Base-by-base conservation (phyloP, 2,329 filamentous ascomycete species). In the Myotisia sp. region DNA sequence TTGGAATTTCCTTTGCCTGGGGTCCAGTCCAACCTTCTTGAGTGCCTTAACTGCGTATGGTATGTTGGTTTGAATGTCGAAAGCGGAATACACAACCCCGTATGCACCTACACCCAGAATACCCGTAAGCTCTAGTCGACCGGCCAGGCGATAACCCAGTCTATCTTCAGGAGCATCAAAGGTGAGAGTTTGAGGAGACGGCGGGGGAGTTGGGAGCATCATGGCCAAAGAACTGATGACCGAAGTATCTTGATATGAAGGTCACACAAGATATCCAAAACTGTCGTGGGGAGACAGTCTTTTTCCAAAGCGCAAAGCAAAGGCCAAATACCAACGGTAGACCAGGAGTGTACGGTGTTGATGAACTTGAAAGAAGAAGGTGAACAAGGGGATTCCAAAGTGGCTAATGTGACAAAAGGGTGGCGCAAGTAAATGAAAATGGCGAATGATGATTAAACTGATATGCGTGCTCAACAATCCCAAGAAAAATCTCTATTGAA, bases 41-140 rank as follows among this genome's bases (percentile, higher is more conserved):
- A 98, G 71, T 41, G 86, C 87, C 69, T 98, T 98, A 53, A 98
- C 87, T 44, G 90, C 90, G 67, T 92, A 98, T 44, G 74, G 76
- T 38, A 76, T 71, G 54, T 79, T 73, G 46, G 76, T 87, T 55
- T 78, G 77, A 54, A 87, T 73, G 62, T 90, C 86, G 60, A 81
- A 67, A 50, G 86, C 86, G 44, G 77, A 75, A 64, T 95, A 95
- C 17, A 98, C 90, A 26, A 94, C 86, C 44, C 90, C 90, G 60
- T 98, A 98, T 38, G 90, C 90, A 47, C 90, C 90, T 33, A 87
- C 82, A 44, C 90, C 90, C 42, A 95, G 71, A 48, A 95, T 82
- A 42, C 76, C 73, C 43, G 76, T 83, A 50, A 95, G 67, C 63
- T 87, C 78, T 47, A 94, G 70, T 54, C 81, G 76, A 54, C 79